Percentiles rank a stretch among this genome's conserved stretches.
These are phyloP conservation scores for Trametes sanguinea DNA, from an alignment of 768 basidiomycete genomes.

Conservation along the genomic window DNA sequence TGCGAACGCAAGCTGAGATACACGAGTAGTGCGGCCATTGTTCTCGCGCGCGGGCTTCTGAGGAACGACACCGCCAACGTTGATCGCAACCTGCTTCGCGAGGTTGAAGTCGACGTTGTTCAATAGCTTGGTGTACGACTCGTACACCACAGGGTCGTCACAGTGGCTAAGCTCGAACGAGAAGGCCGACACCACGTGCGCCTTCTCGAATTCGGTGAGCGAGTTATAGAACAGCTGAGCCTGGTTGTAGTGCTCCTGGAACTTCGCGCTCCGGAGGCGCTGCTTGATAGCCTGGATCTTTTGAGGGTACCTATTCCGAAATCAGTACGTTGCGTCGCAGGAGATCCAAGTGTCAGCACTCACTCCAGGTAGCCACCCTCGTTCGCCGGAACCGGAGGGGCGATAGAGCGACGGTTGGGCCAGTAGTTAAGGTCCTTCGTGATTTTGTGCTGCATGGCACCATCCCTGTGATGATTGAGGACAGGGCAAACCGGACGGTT, in stretches of 20 bases:
- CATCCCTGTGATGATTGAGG: conserved; percentile 68
- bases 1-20: conserved; percentile 61
- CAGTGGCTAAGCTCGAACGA: conserved; percentile 86
- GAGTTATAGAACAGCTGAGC: conserved; percentile 86
- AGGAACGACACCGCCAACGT: conserved; percentile 63
- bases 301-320: conserved; percentile 43
- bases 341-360: conserved; percentile 22
- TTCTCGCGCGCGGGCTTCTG: conserved; percentile 51
- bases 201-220: conserved; percentile 63
- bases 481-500: conserved; percentile 80
- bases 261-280: conserved; percentile 68
- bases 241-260: conserved; percentile 78
- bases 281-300: conserved; percentile 56
- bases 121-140: conserved; percentile 64
- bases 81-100: conserved; percentile 65
- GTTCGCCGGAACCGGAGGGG: conserved; percentile 47
- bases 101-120: conserved; percentile 76
- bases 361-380: conserved; percentile 64
- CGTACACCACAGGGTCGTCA: conserved; percentile 72
- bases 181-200: conserved; percentile 69
- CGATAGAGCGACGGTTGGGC: conserved; percentile 69
- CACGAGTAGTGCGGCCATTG: conserved; percentile 57
- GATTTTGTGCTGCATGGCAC: conserved; percentile 57
- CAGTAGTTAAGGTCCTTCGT: conserved; percentile 74
- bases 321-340: conserved; percentile 17